Conservation (phyloP, 305 asterid species). For the Petunia hybrid region DNA sequence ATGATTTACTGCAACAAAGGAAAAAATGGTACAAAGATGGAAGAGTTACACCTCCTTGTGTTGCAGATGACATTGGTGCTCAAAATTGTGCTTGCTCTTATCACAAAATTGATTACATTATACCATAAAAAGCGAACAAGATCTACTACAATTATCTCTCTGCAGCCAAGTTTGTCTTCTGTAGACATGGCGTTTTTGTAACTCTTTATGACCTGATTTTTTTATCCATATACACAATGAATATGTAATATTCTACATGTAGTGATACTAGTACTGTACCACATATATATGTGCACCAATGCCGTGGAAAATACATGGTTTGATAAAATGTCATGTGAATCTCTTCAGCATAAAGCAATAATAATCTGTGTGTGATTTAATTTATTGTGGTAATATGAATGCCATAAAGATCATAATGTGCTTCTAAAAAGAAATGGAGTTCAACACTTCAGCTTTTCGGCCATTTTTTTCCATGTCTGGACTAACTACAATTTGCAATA, state of each 20-base stretch:
- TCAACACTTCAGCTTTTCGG: neutral
- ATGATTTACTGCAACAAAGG: slow-evolving; percentile 28
- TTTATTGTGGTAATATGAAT: neutral
- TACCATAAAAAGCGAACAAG: slow-evolving; percentile 7
- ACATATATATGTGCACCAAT: slow-evolving; percentile 4
- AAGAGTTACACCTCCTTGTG: slow-evolving; percentile 30
- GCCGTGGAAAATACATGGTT: slow-evolving; percentile 5
- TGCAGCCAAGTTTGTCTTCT: slow-evolving; percentile 14
- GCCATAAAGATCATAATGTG: neutral
- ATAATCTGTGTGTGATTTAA: neutral
- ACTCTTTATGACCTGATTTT: neutral
- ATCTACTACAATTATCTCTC: neutral
- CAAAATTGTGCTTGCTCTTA: slow-evolving; percentile 30
- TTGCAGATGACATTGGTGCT: slow-evolving; percentile 31
- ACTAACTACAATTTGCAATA: no score
- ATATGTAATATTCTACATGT: neutral
- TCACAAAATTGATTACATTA: slow-evolving; percentile 28
- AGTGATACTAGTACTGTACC: neutral
- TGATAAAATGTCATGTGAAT: slow-evolving; percentile 2
- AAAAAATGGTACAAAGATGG: slow-evolving; percentile 28
- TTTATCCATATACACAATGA: neutral
- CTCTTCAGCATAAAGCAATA: neutral
- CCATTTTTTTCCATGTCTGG: neutral
- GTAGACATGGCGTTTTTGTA: slow-evolving; percentile 26
- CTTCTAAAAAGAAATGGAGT: neutral